These are phyloP conservation scores for Leccinum variicolor DNA, from an alignment of 768 basidiomycete genomes.

Conservation along the genomic window DNA sequence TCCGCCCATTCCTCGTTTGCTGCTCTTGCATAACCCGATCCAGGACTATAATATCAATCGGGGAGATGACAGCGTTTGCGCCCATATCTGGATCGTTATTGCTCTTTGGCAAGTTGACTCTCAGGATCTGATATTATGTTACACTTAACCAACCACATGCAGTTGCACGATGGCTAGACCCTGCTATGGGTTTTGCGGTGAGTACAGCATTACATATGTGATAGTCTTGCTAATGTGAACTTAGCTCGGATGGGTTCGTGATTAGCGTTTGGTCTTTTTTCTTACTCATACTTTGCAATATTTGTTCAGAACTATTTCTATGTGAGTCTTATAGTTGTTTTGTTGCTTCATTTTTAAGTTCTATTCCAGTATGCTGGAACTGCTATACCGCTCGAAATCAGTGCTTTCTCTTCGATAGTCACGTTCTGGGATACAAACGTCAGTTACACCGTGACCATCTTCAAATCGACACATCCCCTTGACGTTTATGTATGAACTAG, in stretches of 20 bases:
- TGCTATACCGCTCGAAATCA: slow-evolving; percentile 48
- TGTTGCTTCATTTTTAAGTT: not conserved
- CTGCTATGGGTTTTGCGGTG: slow-evolving; percentile 30
- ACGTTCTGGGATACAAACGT: slow-evolving; percentile 45
- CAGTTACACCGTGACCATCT: not conserved
- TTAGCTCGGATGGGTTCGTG: slow-evolving; percentile 26
- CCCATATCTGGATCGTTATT: slow-evolving; percentile 29
- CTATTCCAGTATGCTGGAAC: slow-evolving; percentile 24
- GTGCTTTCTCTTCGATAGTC: slow-evolving; percentile 48
- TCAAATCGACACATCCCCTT: not conserved
- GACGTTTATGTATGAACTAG: slow-evolving; percentile 23
- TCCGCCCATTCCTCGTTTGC: not conserved
- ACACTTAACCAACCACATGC: not conserved
- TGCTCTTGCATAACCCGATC: not conserved
- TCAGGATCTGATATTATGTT: not conserved
- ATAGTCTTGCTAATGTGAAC: not conserved
- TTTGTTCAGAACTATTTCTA: slow-evolving; percentile 34
- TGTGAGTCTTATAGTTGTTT: slow-evolving; percentile 12
- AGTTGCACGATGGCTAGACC: slow-evolving; percentile 34
- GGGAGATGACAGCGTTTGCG: slow-evolving; percentile 29
- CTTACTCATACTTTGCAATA: slow-evolving; percentile 1
- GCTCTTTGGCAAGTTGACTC: slow-evolving; percentile 20
- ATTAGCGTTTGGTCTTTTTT: not conserved
- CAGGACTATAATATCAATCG: slow-evolving; percentile 28
- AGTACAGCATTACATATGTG: not conserved